These are phyloP conservation scores for Sugiyamaella neomexicana DNA, from an alignment of 1,139 yeast genomes.

Conservation along the genomic window DNA sequence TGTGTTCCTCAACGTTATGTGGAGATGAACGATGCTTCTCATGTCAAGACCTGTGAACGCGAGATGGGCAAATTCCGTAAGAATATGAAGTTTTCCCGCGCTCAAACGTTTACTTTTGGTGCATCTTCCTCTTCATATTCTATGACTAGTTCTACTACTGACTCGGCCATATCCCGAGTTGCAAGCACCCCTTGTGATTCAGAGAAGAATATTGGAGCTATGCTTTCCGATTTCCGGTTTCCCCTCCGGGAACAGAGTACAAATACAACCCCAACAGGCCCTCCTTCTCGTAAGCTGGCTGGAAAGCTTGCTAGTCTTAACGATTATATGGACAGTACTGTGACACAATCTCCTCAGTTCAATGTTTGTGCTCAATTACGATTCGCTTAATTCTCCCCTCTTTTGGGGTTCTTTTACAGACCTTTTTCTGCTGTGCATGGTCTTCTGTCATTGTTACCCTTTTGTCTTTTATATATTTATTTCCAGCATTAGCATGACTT, in stretches of 20 bases:
- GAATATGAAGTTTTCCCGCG: slow-evolving; percentile 34
- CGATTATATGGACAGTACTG: slow-evolving; percentile 12
- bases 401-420: not conserved
- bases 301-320: slow-evolving; percentile 11
- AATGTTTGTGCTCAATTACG: slow-evolving; percentile 13
- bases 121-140: not conserved
- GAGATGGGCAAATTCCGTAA: slow-evolving; percentile 67
- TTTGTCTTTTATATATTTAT: slow-evolving; percentile 9
- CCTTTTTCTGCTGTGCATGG: slow-evolving; percentile 4
- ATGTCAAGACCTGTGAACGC: slow-evolving; percentile 63
- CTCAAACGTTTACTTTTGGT: slow-evolving; percentile 29
- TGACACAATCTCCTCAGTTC: slow-evolving; percentile 9
- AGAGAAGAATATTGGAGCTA: slow-evolving; percentile 1
- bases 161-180: slow-evolving; percentile 5
- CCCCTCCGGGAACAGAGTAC: slow-evolving; percentile 24
- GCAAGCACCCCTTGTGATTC: slow-evolving; percentile 1
- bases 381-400: slow-evolving; percentile 13
- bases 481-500: slow-evolving; percentile 16
- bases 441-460: not conserved
- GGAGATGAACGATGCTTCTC: slow-evolving; percentile 80
- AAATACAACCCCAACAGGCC: slow-evolving; percentile 26
- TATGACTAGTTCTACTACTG: slow-evolving; percentile 8
- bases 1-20: slow-evolving; percentile 80
- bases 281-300: slow-evolving; percentile 16
- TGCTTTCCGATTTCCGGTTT: slow-evolving; percentile 22